These are phyloP conservation scores for Botryotinia globosa DNA, from an alignment of 2,329 filamentous ascomycete genomes.

Conservation along the genomic window DNA sequence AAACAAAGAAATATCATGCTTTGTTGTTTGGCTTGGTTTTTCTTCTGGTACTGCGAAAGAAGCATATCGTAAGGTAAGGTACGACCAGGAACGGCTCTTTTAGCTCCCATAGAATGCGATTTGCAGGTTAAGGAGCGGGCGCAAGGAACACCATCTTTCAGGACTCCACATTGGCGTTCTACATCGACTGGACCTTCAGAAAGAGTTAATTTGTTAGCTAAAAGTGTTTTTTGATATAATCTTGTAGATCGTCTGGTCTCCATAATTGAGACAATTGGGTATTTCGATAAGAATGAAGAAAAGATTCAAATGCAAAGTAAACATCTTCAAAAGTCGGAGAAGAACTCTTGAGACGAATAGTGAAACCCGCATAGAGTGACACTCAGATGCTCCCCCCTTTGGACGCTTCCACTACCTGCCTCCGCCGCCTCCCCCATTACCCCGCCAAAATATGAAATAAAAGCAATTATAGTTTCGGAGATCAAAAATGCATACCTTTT, in stretches of 20 bases:
- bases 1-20: conserved; percentile 55
- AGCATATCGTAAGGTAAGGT: conserved; percentile 92
- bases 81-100: conserved; percentile 80
- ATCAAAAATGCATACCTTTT: conserved; percentile 56
- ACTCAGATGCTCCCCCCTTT: background rate
- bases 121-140: conserved; percentile 90
- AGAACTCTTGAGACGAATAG: background rate
- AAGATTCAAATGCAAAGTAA: background rate
- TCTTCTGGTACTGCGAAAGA: conserved; percentile 86
- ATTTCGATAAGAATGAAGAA: background rate
- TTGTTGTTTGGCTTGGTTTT: conserved; percentile 97
- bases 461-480: background rate
- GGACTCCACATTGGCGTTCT: conserved; percentile 88
- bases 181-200: conserved; percentile 77
- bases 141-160: conserved; percentile 82
- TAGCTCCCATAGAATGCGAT: conserved; percentile 91
- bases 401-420: background rate
- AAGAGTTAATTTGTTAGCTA: conserved; percentile 11
- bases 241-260: background rate
- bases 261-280: background rate
- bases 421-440: background rate
- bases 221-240: conserved; percentile 12
- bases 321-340: background rate
- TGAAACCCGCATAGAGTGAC: background rate
- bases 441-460: background rate